These are phyloP conservation scores for Acephala macrosclerotiorum DNA, from an alignment of 2,329 filamentous ascomycete species.

Conservation along the genomic window DNA sequence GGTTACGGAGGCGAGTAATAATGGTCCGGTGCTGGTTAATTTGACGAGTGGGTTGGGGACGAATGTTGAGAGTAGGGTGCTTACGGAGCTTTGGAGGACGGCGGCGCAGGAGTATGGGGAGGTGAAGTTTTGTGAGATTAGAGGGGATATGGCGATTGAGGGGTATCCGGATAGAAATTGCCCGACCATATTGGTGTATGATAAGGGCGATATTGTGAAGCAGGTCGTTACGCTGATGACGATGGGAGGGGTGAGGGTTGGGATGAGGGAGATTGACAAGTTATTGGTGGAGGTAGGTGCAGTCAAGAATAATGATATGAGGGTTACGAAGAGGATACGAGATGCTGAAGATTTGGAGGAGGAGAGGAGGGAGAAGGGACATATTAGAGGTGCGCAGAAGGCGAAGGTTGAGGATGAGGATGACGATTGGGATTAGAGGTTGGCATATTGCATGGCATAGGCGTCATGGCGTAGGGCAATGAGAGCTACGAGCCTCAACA, in stretches of 20 bases:
- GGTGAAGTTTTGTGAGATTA: conserved; percentile 97
- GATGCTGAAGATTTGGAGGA: conserved; percentile 43
- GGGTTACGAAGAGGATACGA: conserved; percentile 57
- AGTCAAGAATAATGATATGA: conserved; percentile 78
- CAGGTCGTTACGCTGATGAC: conserved; percentile 91
- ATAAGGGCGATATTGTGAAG: conserved; percentile 88
- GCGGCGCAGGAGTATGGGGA: conserved; percentile 88
- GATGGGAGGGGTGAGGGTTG: conserved; percentile 75
- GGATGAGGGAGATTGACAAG: conserved; percentile 78
- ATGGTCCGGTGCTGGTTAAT: conserved; percentile 76
- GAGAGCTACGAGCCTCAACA: conserved; percentile 10
- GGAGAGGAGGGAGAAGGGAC: conserved; percentile 40
- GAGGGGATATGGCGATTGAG: conserved; percentile 91
- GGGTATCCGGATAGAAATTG: conserved; percentile 95
- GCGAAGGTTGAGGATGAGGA: conserved; percentile 43
- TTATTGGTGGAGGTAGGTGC: conserved; percentile 85
- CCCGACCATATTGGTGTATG: conserved; percentile 91
- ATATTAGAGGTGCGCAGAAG: conserved; percentile 39
- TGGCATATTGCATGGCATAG: conserved; percentile 17
- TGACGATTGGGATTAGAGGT: conserved; percentile 61
- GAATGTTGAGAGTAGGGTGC: conserved; percentile 84
- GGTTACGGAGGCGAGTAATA: conserved; percentile 87
- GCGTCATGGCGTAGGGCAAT: conserved; percentile 24
- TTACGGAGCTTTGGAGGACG: conserved; percentile 86
- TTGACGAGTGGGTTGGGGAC: conserved; percentile 79